These are phyloP conservation scores for Hericium alpestre DNA, from an alignment of 768 basidiomycete genomes.

Conservation along the genomic window DNA sequence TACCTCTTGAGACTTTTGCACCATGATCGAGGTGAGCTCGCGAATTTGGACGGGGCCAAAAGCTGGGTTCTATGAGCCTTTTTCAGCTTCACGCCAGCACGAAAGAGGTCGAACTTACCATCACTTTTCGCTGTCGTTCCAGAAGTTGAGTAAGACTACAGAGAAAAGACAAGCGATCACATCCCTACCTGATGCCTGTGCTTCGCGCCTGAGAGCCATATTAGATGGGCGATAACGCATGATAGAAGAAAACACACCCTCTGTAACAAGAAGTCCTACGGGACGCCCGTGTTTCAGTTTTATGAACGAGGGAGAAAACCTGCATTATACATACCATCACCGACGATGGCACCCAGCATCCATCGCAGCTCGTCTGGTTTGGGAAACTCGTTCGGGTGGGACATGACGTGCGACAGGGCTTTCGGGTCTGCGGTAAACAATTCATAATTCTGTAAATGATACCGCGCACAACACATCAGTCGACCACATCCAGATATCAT, in stretches of 20 bases:
- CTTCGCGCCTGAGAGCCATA: background rate
- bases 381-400: background rate
- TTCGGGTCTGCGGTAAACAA: background rate
- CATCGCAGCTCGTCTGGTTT: background rate
- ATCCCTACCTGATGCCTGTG: background rate
- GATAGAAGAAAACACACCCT: background rate
- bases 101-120: background rate
- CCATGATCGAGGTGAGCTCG: background rate
- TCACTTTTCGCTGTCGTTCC: background rate
- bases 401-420: background rate
- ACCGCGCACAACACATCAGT: background rate
- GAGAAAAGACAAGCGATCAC: background rate
- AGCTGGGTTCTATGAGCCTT: background rate
- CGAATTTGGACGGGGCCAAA: slow-evolving; percentile 2
- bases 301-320: background rate
- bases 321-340: background rate
- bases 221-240: background rate
- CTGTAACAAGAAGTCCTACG: background rate
- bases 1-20: slow-evolving; percentile 1
- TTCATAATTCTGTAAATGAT: background rate
- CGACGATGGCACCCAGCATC: background rate
- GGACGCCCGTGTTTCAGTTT: no score
- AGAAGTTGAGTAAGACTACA: background rate
- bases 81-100: background rate
- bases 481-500: no score